phyloP scores from a whole-genome alignment of 371 early-diverging fungal genomes.

The Rhizopus stolonifer region DNA sequence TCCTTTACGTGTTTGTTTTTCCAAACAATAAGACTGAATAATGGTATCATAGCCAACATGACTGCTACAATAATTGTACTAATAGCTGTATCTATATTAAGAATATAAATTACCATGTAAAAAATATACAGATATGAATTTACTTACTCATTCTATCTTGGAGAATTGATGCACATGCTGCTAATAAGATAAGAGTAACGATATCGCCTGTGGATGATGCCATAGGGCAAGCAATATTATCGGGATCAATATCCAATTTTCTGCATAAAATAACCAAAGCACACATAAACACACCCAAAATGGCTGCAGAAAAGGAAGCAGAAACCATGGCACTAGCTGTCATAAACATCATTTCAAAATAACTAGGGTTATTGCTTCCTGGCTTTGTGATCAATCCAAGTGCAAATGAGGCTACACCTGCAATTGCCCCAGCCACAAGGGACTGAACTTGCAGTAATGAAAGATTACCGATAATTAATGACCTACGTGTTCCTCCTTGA shows the following conservation, averaged over 20 bases:
- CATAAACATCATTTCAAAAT: slow-evolving; percentile 62
- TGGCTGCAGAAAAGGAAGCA: slow-evolving; percentile 66
- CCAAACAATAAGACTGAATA: slow-evolving; percentile 58
- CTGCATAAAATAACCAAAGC: slow-evolving; percentile 64
- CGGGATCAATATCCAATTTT: slow-evolving; percentile 69
- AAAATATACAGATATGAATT: slow-evolving; percentile 1
- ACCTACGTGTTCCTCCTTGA: slow-evolving; percentile 42
- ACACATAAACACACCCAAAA: slow-evolving; percentile 76
- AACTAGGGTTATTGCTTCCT: slow-evolving; percentile 36
- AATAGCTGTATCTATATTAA: slow-evolving; percentile 40
- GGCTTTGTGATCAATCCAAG: slow-evolving; percentile 61
- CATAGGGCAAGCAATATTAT: slow-evolving; percentile 70
- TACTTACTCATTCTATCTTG: slow-evolving; percentile 47
- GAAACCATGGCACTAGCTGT: slow-evolving; percentile 69
- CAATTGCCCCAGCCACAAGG: slow-evolving; percentile 65
- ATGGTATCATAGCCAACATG: slow-evolving; percentile 49
- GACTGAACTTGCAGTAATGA: slow-evolving; percentile 71
- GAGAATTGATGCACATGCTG: slow-evolving; percentile 50
- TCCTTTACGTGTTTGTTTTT: slow-evolving; percentile 62
- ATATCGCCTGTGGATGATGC: slow-evolving; percentile 77
- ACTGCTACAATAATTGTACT: slow-evolving; percentile 47
- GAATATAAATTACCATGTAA: slow-evolving; percentile 6
- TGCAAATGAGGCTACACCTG: slow-evolving; percentile 66
- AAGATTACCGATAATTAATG: slow-evolving; percentile 66
- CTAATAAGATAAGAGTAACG: slow-evolving; percentile 63